phyloP scores from a whole-genome alignment of 2,329 filamentous ascomycete species.

The Onygena corvina region DNA sequence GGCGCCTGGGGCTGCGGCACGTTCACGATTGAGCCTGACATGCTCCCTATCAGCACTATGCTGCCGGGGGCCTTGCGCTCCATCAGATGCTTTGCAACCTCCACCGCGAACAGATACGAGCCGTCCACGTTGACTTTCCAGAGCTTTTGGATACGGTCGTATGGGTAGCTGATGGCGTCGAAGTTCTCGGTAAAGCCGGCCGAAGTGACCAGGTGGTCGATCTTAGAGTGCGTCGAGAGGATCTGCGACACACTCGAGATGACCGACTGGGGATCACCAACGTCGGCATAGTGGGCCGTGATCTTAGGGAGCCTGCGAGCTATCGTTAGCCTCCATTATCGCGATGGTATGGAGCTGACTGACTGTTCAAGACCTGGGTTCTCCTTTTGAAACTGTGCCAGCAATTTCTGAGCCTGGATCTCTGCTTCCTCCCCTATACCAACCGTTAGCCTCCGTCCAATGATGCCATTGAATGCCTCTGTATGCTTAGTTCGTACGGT shows the following conservation, averaged over 20 bases:
- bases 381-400: constrained; percentile 64
- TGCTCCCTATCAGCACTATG: constrained; percentile 91
- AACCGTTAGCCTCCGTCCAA: neutral
- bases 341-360: constrained; percentile 16
- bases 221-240: constrained; percentile 59
- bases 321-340: neutral
- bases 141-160: constrained; percentile 82
- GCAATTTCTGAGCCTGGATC: constrained; percentile 59
- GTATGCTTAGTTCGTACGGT: constrained; percentile 63
- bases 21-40: constrained; percentile 89
- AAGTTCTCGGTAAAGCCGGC: constrained; percentile 96
- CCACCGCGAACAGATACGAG: constrained; percentile 76
- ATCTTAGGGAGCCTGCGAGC: constrained; percentile 57
- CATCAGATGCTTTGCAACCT: constrained; percentile 80
- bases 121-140: constrained; percentile 92
- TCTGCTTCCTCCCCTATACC: constrained; percentile 65
- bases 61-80: constrained; percentile 64
- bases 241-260: constrained; percentile 60
- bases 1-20: constrained; percentile 87
- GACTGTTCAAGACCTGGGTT: constrained; percentile 63
- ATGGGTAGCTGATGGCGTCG: constrained; percentile 78
- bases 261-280: constrained; percentile 68
- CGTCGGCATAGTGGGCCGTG: constrained; percentile 82
- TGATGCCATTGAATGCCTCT: neutral
- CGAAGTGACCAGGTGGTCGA: constrained; percentile 89